Evolutionary conservation across 2,329 filamentous ascomycete species (phyloP), one percentile per base, ranked within the genome.

Genomic region (Beauveria australis): DNA sequence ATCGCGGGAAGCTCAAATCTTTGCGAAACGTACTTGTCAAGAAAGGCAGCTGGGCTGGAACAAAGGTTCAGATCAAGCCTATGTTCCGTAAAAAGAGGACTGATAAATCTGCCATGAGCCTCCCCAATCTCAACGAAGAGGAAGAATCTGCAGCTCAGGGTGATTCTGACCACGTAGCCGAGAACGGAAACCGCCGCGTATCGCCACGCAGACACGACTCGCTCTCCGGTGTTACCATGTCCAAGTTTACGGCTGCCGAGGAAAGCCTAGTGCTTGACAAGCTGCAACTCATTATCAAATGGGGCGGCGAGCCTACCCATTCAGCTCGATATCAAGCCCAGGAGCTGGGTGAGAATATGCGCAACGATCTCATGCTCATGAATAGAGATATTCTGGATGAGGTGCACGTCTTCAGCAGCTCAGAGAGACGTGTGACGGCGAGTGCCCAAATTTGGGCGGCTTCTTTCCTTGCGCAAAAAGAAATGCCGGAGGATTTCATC

Each of bases 21-120:
- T 80, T 99, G 54, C 88, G 89, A 62, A 93, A 93, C 64, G 93
- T 95, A 6, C 78, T 99, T 7, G 86, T 91, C 47, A 95, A 94
- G 75, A 99, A 99, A 73, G 92, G 92, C 1, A 87, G 86, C 22
- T 97, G 93, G 89, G 88, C 92, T 4, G 94, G 94, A 0, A 99
- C 94, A 1, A 99, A 99, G 73, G 92, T 99, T 2, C 94, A 99
- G 74, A 97, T 99, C 72, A 99, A 99, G 74, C 94, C 94, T 10
- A 96, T 99, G 92, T 99, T 99, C 74, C 87, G 92, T 56, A 96
- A 93, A 76, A 87, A 91, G 69, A 91, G 86, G 69, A 83, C 86
- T 3, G 84, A 89, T 55, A 84, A 87, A 64, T 71, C 77, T 62
- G 54, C 70, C 4, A 70, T 74, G 14, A 77, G 78, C 62, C 65